Evolutionary conservation across 1,284 basidiomycete species (phyloP), one percentile per base, ranked within the genome.

Genomic region (Takashimella koratensis): DNA sequence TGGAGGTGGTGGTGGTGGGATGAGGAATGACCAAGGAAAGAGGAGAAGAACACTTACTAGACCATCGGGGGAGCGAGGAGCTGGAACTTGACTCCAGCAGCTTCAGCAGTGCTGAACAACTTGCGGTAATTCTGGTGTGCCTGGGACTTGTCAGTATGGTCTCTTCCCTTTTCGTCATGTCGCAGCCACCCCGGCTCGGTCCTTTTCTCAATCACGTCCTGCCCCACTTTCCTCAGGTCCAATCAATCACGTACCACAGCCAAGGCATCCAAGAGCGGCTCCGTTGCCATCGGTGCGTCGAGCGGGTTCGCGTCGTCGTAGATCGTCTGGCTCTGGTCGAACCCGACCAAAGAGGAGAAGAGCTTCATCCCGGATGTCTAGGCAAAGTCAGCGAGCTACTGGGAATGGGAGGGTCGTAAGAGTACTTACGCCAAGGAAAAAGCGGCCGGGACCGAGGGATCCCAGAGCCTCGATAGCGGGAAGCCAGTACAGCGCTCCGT

Each of bases 321-420:
- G 8, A 46, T 16, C 12, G 45, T 46, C 4, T 5, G n/a, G n/a
- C 22, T 46, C 16, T 22, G 22, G 23, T 46, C 45, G n/a, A 46
- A 46, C 5, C 45, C 45, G n/a, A 22, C 45, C 12, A 46, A 26
- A 11, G 22, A 46, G 8, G 20, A 5, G 45, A 46, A 46, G 16
- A 46, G n/a, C 23, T 46, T 46, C n/a, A 26, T 26, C 26, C 45
- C 45, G n/a, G 22, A 24, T 8, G 45, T 46, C 43, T 43, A 23
- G 19, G 16, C 16, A 36, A 36, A 36, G 16, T 36, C 30, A n/a
- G n/a, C n/a, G n/a, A n/a, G n/a, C n/a, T n/a, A n/a, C n/a, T n/a
- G n/a, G n/a, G n/a, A n/a, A n/a, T n/a, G n/a, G n/a, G n/a, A n/a
- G n/a, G 30, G 16, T 16, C 16, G 8, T 36, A 36, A 36, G 16